Evolutionary conservation across 345 rosid species (phyloP).

Genomic region (Populus ilicifolia): DNA sequence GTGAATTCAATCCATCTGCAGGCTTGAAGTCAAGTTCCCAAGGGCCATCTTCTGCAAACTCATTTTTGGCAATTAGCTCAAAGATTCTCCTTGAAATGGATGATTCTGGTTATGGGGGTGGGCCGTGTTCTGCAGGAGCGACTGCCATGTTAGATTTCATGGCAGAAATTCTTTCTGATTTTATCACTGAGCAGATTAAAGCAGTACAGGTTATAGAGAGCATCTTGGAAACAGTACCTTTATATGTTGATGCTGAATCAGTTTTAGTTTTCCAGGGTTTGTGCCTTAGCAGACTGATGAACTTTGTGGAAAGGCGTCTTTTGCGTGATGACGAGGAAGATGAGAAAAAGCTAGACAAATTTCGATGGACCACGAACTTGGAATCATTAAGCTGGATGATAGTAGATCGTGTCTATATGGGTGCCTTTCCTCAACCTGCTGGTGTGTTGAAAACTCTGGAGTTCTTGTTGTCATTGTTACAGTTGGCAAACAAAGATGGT

Average conservation of each 20-base stretch:
- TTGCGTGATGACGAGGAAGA: constrained; percentile 99
- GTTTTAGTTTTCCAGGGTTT: constrained; percentile 90
- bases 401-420: constrained; percentile 95
- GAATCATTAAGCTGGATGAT: constrained; percentile 95
- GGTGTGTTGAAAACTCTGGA: constrained; percentile 77
- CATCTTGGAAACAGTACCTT: constrained; percentile 82
- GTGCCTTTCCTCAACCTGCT: constrained; percentile 88
- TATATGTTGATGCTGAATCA: constrained; percentile 85
- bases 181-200: constrained; percentile 85
- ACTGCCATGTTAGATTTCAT: constrained; percentile 91
- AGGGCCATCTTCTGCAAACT: constrained; percentile 48
- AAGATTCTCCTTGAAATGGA: constrained; percentile 78
- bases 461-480: constrained; percentile 92
- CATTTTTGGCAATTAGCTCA: constrained; percentile 54
- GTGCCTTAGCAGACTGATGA: constrained; percentile 88
- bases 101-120: constrained; percentile 97
- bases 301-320: constrained; percentile 93
- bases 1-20: constrained; percentile 67
- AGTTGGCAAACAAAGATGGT: constrained; percentile 96
- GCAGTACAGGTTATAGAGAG: constrained; percentile 74
- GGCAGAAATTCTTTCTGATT: constrained; percentile 95
- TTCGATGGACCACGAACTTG: constrained; percentile 86
- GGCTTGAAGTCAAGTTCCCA: constrained; percentile 63
- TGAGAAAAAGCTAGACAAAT: constrained; percentile 83
- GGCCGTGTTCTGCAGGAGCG: constrained; percentile 98